phyloP scores from a whole-genome alignment of 768 basidiomycete species.

The Rhodocollybia butyracea region DNA sequence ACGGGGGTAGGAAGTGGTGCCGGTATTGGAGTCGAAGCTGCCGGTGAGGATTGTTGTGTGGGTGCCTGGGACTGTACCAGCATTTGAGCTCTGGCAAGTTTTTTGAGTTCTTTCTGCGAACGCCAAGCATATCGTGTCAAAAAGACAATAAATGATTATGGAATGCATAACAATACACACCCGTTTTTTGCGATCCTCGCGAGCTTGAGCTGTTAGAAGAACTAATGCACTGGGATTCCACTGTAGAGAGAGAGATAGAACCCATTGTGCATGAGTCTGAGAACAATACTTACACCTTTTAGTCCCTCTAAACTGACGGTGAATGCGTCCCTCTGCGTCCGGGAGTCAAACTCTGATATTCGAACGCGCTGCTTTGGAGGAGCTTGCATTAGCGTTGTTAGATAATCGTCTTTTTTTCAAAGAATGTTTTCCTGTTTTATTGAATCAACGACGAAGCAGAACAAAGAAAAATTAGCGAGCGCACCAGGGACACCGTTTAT shows the following conservation, averaged over 20 bases:
- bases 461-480: constrained; percentile 19
- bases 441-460: constrained; percentile 10
- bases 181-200: constrained; percentile 76
- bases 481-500: constrained; percentile 73
- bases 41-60: constrained; percentile 16
- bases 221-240: constrained; percentile 66
- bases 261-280: constrained; percentile 14
- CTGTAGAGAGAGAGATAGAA: constrained; percentile 29
- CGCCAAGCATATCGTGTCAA: constrained; percentile 4
- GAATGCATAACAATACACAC: constrained; percentile 36
- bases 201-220: constrained; percentile 67
- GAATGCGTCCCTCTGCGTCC: constrained; percentile 72
- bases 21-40: constrained; percentile 16
- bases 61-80: constrained; percentile 27
- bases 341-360: constrained; percentile 60
- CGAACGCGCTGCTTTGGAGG: constrained; percentile 69
- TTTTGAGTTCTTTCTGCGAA: constrained; percentile 77
- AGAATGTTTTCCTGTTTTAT: constrained; percentile 64
- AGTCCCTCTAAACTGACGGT: constrained; percentile 68
- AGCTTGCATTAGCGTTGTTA: constrained; percentile 59
- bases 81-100: constrained; percentile 56
- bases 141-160: neutral
- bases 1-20: constrained; percentile 27
- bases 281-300: constrained; percentile 54
- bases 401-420: constrained; percentile 76